Conservation (phyloP, 306 rosid genomes). For the Pyrus communis region DNA sequence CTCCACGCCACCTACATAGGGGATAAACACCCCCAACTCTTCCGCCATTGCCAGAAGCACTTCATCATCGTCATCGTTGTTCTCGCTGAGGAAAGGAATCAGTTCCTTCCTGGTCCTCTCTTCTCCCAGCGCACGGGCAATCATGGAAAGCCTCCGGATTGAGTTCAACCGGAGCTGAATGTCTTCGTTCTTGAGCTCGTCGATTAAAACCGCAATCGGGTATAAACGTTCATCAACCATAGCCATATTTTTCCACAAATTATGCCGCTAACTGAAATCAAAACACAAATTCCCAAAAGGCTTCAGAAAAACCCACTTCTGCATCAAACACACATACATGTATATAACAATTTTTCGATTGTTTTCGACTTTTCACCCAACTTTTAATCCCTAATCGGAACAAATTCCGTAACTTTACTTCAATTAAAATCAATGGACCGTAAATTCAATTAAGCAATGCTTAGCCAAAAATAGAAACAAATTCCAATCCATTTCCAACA, state of each 20-base stretch:
- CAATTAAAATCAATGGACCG: not conserved
- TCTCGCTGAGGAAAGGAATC: constrained; percentile 84
- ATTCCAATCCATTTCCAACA: not conserved
- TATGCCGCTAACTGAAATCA: constrained; percentile 19
- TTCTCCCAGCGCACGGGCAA: constrained; percentile 97
- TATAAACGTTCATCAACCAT: constrained; percentile 78
- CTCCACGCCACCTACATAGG: constrained; percentile 92
- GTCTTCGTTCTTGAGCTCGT: constrained; percentile 93
- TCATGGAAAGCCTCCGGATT: constrained; percentile 83
- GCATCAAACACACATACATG: not conserved
- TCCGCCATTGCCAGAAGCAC: constrained; percentile 98
- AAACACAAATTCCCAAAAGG: not conserved
- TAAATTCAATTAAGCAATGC: not conserved
- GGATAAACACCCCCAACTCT: constrained; percentile 89
- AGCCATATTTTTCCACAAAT: constrained; percentile 34
- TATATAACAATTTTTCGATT: not conserved
- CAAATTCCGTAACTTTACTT: not conserved
- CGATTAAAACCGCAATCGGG: constrained; percentile 89
- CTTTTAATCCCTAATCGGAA: not conserved
- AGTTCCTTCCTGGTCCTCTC: constrained; percentile 87
- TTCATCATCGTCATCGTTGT: constrained; percentile 93
- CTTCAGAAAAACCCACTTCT: not conserved
- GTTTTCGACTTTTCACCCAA: not conserved
- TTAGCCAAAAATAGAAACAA: not conserved
- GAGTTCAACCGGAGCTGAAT: constrained; percentile 89